Evolutionary conservation across 495 filamentous ascomycete genomes (phyloP).

Genomic region (Hypoxylon fragiforme): DNA sequence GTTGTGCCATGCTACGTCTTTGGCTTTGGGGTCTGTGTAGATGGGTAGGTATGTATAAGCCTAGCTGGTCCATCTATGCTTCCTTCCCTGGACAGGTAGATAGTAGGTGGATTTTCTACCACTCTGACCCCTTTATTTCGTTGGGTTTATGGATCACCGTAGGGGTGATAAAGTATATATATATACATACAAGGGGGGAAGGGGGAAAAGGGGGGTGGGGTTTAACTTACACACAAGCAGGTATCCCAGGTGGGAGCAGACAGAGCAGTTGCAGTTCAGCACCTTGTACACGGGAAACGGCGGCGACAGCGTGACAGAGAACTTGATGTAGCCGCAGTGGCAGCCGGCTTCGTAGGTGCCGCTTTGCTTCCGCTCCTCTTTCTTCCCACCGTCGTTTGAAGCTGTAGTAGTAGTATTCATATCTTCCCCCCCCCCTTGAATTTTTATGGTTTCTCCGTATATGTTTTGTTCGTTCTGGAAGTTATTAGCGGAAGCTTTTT

Average conservation of each 20-base stretch:
- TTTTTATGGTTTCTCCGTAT: no score
- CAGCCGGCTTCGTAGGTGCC: conserved; percentile 37
- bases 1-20: conserved; percentile 33
- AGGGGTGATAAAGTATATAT: no score
- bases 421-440: neutral
- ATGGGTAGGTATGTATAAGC: neutral
- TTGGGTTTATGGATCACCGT: no score
- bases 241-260: conserved; percentile 36
- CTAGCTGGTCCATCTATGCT: neutral
- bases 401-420: neutral
- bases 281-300: conserved; percentile 33
- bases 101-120: neutral
- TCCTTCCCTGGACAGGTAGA: neutral
- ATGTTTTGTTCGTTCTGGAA: no score
- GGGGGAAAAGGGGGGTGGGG: no score
- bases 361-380: conserved; percentile 7
- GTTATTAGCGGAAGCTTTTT: no score
- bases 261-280: conserved; percentile 38
- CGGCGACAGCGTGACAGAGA: conserved; percentile 35
- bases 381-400: neutral
- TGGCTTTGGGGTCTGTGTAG: conserved; percentile 24
- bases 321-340: conserved; percentile 43
- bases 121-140: neutral
- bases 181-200: no score
- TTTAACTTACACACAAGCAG: conserved; percentile 41